Evolutionary conservation across 371 early-diverging fungal species (phyloP).

Genomic region (Umbelopsis sp.): DNA sequence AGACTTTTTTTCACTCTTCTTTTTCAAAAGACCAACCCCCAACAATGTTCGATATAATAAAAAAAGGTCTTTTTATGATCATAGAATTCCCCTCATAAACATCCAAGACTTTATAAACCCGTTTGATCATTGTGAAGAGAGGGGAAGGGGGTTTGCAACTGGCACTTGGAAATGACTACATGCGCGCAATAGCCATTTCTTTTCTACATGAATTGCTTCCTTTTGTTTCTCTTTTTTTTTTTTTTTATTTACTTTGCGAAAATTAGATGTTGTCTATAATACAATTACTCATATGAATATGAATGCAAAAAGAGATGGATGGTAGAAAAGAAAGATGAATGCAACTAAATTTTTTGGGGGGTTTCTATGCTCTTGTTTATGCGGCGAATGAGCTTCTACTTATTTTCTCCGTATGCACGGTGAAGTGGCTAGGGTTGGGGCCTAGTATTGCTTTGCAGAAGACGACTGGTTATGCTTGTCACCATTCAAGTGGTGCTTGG

Average conservation of each 20-base stretch:
- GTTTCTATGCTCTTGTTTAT: neutral
- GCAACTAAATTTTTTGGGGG: too few relatives aligned
- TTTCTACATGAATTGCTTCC: too few relatives aligned
- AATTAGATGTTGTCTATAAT: too few relatives aligned
- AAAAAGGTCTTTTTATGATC: constrained; percentile 18
- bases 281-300: too few relatives aligned
- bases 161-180: too few relatives aligned
- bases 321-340: too few relatives aligned
- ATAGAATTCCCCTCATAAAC: constrained; percentile 13
- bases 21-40: constrained; percentile 17
- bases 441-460: neutral
- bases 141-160: too few relatives aligned
- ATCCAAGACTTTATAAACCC: neutral
- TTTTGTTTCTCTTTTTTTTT: too few relatives aligned
- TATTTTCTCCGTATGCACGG: neutral
- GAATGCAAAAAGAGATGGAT: too few relatives aligned
- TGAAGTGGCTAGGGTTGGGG: constrained; percentile 10
- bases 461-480: constrained; percentile 18
- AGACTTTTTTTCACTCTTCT: neutral
- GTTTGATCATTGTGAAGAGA: too few relatives aligned
- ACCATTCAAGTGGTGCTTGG: constrained; percentile 48
- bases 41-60: constrained; percentile 19
- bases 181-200: too few relatives aligned
- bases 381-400: neutral
- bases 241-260: too few relatives aligned